These are phyloP conservation scores for Alliaria petiolata DNA, from an alignment of 345 rosid species.

Conservation along the genomic window DNA sequence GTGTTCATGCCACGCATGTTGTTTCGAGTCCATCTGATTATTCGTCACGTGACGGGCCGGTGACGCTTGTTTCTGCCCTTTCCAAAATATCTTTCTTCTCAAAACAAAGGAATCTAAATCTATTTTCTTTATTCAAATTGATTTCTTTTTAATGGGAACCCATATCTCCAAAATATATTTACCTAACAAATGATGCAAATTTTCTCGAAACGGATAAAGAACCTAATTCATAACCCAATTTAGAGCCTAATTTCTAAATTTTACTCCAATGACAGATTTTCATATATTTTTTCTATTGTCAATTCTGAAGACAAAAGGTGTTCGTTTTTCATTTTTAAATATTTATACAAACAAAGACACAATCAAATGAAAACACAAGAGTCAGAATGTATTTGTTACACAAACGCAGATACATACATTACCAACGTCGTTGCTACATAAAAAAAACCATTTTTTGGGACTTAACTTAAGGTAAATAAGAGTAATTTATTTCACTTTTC, in stretches of 20 bases:
- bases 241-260: background rate
- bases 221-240: background rate
- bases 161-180: background rate
- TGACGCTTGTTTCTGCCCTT: slow-evolving; percentile 19
- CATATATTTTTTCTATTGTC: background rate
- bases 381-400: slow-evolving; percentile 26
- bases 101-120: background rate
- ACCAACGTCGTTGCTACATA: slow-evolving; percentile 12
- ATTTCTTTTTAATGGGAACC: too few relatives aligned
- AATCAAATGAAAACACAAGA: background rate
- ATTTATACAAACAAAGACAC: slow-evolving; percentile 12
- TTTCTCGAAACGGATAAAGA: background rate
- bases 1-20: slow-evolving; percentile 36
- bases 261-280: background rate
- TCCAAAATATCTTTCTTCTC: background rate
- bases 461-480: background rate
- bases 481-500: background rate
- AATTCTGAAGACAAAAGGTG: background rate
- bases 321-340: background rate
- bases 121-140: background rate
- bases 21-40: background rate
- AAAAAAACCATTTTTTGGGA: background rate
- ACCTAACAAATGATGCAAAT: background rate
- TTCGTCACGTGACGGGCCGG: slow-evolving; percentile 34
- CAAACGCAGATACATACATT: slow-evolving; percentile 19